phyloP scores from a whole-genome alignment of 306 rosid genomes.

The Trifolium pratense region DNA sequence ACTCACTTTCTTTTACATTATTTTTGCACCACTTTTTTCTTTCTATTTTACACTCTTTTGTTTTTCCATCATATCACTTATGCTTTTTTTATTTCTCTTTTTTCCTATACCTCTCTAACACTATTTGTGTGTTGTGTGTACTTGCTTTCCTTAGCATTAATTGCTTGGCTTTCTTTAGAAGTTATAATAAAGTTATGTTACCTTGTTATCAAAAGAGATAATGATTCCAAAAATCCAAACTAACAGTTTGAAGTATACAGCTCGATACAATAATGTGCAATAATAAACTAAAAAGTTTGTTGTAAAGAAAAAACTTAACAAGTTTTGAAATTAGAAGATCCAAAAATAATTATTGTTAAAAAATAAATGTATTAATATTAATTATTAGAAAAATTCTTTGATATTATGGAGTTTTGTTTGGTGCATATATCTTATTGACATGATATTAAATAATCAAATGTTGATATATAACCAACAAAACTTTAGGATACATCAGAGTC shows the following conservation, averaged over 20 bases:
- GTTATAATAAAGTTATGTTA: conserved; percentile 17
- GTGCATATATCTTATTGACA: no score
- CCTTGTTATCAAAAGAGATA: neutral
- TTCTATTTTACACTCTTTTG: conserved; percentile 15
- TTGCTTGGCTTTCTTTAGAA: conserved; percentile 7
- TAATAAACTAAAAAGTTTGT: neutral
- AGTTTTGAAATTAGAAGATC: neutral
- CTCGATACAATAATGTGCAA: neutral
- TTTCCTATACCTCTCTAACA: neutral
- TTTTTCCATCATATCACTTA: neutral
- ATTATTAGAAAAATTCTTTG: no score
- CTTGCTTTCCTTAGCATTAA: conserved; percentile 1
- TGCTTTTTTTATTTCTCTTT: neutral
- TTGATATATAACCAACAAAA: no score
- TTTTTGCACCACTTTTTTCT: neutral
- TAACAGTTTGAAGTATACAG: neutral
- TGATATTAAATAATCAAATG: no score
- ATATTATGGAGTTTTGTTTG: no score
- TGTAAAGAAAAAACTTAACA: neutral
- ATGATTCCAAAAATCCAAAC: conserved; percentile 35
- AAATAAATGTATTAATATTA: no score
- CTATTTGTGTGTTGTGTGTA: neutral
- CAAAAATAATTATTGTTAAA: neutral
- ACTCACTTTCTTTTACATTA: neutral
- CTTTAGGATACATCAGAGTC: no score